phyloP scores from a whole-genome alignment of 805 yeast species.

The Tetrapisispora namnaoensis region DNA sequence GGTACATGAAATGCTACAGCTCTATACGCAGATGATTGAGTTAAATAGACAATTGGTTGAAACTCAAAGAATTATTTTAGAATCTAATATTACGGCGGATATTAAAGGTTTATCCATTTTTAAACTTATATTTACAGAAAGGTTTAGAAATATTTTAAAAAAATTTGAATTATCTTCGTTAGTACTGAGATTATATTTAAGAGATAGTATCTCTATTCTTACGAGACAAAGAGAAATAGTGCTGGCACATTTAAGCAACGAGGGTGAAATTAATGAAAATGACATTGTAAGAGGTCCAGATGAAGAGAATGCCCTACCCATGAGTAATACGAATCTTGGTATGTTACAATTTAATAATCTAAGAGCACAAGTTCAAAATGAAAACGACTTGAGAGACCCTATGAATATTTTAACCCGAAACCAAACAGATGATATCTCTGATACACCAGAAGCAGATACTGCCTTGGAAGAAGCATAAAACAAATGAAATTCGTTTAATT shows the following conservation, averaged over 20 bases:
- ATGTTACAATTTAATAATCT: conserved; percentile 17
- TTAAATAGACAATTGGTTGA: conserved; percentile 22
- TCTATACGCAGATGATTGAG: conserved; percentile 25
- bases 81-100: conserved; percentile 13
- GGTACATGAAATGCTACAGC: conserved; percentile 28
- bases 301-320: conserved; percentile 10
- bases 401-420: conserved; percentile 6
- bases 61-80: conserved; percentile 19
- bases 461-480: conserved; percentile 7
- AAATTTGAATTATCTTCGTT: conserved; percentile 26
- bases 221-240: conserved; percentile 28
- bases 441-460: conserved; percentile 23
- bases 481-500: neutral
- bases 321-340: conserved; percentile 21
- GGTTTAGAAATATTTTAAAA: conserved; percentile 18
- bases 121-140: conserved; percentile 21
- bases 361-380: neutral
- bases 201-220: conserved; percentile 25
- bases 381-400: conserved; percentile 1
- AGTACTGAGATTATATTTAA: conserved; percentile 25
- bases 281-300: conserved; percentile 2
- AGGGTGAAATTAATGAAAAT: conserved; percentile 9
- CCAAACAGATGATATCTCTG: conserved; percentile 17
- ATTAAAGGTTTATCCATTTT: conserved; percentile 23
- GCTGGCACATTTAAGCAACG: conserved; percentile 19